These are phyloP conservation scores for Collybia nuda DNA, from an alignment of 768 basidiomycete species.

Conservation along the genomic window DNA sequence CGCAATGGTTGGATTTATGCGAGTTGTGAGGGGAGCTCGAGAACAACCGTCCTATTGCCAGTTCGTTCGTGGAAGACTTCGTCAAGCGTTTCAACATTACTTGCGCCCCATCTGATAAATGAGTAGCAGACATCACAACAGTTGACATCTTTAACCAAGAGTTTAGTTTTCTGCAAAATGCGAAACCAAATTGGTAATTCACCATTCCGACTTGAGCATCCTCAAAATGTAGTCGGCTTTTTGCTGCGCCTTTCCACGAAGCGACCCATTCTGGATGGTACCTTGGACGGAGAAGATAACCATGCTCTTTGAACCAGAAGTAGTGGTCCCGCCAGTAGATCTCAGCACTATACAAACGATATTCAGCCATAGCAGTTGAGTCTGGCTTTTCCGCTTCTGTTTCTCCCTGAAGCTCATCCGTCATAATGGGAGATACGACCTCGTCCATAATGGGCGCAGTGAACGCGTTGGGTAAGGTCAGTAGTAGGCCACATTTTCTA, in stretches of 20 bases:
- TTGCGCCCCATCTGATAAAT: slow-evolving; percentile 20
- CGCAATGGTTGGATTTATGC: slow-evolving; percentile 25
- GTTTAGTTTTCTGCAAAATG: background rate
- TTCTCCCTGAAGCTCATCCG: no score
- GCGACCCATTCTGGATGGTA: slow-evolving; percentile 22
- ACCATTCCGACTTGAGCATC: slow-evolving; percentile 1
- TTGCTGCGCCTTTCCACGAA: slow-evolving; percentile 15
- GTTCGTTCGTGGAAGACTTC: slow-evolving; percentile 20
- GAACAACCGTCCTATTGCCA: slow-evolving; percentile 23
- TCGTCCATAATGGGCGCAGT: no score
- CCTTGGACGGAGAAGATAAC: slow-evolving; percentile 22
- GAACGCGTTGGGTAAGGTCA: no score
- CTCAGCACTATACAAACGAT: slow-evolving; percentile 3
- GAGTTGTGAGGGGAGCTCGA: slow-evolving; percentile 6
- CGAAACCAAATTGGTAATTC: background rate
- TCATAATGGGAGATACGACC: no score
- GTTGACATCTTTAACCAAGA: background rate
- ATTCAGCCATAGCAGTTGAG: no score
- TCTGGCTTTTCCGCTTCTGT: no score
- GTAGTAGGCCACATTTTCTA: no score
- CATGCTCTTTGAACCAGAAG: slow-evolving; percentile 16
- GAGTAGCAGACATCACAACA: slow-evolving; percentile 26
- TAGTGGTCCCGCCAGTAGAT: slow-evolving; percentile 17
- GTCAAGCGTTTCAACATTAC: slow-evolving; percentile 20
- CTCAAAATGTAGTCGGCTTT: slow-evolving; percentile 4